Base-by-base conservation (phyloP, 345 rosid genomes). In the Moringa oleifera region DNA sequence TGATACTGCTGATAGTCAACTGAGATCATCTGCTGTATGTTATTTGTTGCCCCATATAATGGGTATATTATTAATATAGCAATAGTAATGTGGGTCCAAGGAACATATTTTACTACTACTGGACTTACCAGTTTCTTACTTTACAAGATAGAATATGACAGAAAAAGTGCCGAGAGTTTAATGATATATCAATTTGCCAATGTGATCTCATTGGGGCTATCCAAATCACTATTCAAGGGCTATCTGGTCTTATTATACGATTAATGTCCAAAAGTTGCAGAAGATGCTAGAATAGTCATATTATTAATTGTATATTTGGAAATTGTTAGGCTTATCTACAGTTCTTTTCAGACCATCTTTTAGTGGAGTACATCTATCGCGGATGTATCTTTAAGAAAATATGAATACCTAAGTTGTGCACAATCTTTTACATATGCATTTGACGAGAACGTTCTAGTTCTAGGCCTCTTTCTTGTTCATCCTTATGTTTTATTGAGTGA, bases 1-100 rank as follows among this genome's bases (percentile, higher is more conserved):
- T 76, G 96, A 86, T 64, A 74, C 74, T 28, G 91, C 96, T 53
- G 92, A 94, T 62, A 82, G 85, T 76, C 92, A 85, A 73, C 87
- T 94, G 68, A 86, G 96, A 80, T 80, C 88, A 51, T 94, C 97
- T 68, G 99, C 99, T 78, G 99, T 88, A 94, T 72, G 93, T 70
- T 62, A 24, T 33, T 33, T 51, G 63, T 57, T 74, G 47, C 56
- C 69, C 50, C 54, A 20, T 58, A 33, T 22, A 49, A 21, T 49
- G n/a, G 37, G 28, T 62, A 13, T 51, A 64, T 25, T 46, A 37
- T 64, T 33, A 8, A 11, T 41, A 15, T 9, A 41, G 47, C 47
- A 41, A 51, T 18, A 18, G 18, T 13, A 7, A 51, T 51, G 5
- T 33, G 6, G 47, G 47, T 4, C 17, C 17, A 1, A 41, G 47